Evolutionary conservation across 495 filamentous ascomycete species (phyloP).

Genomic region (Hypoxylon perforatum): DNA sequence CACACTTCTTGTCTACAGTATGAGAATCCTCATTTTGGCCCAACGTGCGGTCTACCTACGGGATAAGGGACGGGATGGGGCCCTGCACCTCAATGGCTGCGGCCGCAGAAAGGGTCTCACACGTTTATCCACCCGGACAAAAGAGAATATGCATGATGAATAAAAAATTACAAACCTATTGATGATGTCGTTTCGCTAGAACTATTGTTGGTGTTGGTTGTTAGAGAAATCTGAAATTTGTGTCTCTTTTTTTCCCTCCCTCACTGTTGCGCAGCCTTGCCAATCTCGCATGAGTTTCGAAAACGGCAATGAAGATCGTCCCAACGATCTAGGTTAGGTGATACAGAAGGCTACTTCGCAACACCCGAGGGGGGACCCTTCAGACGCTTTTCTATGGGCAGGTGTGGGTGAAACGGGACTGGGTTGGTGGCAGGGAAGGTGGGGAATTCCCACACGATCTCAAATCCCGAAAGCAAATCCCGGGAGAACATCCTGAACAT

Average conservation of each 20-base stretch:
- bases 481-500: constrained; percentile 6
- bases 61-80: constrained; percentile 13
- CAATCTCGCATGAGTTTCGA: constrained; percentile 31
- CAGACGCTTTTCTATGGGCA: not conserved
- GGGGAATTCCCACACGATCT: constrained; percentile 11
- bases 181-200: not conserved
- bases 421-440: constrained; percentile 9
- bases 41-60: constrained; percentile 11
- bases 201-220: not conserved
- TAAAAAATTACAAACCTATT: not conserved
- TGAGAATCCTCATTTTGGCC: constrained; percentile 35
- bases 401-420: constrained; percentile 21
- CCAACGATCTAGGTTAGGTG: constrained; percentile 38
- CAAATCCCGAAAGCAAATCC: constrained; percentile 32
- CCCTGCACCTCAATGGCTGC: constrained; percentile 12
- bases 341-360: constrained; percentile 28
- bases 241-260: not conserved
- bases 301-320: constrained; percentile 42
- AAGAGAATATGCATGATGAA: not conserved
- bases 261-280: constrained; percentile 27
- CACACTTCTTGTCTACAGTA: constrained; percentile 12
- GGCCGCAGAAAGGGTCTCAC: constrained; percentile 30
- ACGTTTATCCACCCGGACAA: constrained; percentile 1
- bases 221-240: constrained; percentile 10
- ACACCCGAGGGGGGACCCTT: constrained; percentile 10